These are phyloP conservation scores for Clonostachys byssicola DNA, from an alignment of 2,329 filamentous ascomycete genomes.

Conservation along the genomic window DNA sequence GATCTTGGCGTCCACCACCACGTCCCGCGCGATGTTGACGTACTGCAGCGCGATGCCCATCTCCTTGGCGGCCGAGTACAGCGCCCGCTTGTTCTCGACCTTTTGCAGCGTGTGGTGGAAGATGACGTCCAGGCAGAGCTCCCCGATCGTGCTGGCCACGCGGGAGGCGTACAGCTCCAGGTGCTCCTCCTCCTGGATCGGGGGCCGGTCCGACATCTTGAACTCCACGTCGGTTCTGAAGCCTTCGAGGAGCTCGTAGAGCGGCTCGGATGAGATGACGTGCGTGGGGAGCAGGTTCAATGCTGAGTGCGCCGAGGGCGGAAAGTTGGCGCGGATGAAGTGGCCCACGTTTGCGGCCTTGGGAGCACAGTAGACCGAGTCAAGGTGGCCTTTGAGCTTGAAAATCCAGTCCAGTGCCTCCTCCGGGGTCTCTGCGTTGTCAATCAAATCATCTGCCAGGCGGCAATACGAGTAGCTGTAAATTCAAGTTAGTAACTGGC, in stretches of 20 bases:
- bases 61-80: constrained; percentile 51
- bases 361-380: constrained; percentile 40
- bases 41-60: constrained; percentile 77
- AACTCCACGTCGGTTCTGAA: constrained; percentile 67
- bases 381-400: constrained; percentile 53
- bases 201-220: constrained; percentile 26
- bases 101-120: constrained; percentile 46
- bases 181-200: constrained; percentile 54
- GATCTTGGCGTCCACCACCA: constrained; percentile 61
- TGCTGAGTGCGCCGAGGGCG: constrained; percentile 43
- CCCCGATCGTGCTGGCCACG: constrained; percentile 70
- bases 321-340: constrained; percentile 46
- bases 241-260: constrained; percentile 62
- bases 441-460: constrained; percentile 69
- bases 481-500: not conserved
- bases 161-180: constrained; percentile 60
- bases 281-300: constrained; percentile 54
- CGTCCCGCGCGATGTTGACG: constrained; percentile 72
- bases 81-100: constrained; percentile 10
- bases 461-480: constrained; percentile 65
- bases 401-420: constrained; percentile 55
- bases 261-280: constrained; percentile 51
- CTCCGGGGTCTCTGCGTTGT: constrained; percentile 48
- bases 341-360: constrained; percentile 8
- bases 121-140: constrained; percentile 63